phyloP scores from a whole-genome alignment of 352 stramenopile species.

The Thalassiosira mediterranea region DNA sequence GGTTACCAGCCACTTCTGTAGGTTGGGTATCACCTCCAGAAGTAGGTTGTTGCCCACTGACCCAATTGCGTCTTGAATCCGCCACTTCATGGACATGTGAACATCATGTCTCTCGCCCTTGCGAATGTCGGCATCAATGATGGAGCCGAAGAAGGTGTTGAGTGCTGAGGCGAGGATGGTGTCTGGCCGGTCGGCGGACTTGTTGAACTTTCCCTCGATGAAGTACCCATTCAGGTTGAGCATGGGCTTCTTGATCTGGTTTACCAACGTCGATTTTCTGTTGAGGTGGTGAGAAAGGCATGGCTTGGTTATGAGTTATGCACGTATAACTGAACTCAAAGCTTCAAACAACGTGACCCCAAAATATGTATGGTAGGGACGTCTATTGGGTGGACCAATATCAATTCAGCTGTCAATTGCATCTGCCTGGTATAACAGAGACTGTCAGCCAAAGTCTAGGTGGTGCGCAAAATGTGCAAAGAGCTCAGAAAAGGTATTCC shows the following conservation, averaged over 20 bases:
- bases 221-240: slow-evolving; percentile 9
- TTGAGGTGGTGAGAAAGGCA: no score
- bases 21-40: slow-evolving; percentile 10
- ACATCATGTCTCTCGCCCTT: background rate
- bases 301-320: no score
- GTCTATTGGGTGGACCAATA: no score
- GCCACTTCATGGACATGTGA: background rate
- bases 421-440: no score
- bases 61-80: background rate
- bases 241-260: slow-evolving; percentile 31
- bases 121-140: slow-evolving; percentile 15
- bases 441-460: no score
- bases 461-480: no score
- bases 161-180: slow-evolving; percentile 30
- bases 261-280: slow-evolving; percentile 22
- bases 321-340: no score
- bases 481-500: no score
- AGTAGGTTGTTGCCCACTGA: slow-evolving; percentile 1
- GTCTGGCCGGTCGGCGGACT: slow-evolving; percentile 4
- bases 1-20: no score
- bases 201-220: slow-evolving; percentile 31
- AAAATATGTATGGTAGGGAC: no score
- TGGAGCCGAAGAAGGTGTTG: slow-evolving; percentile 36
- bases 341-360: no score
- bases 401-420: no score